Conservation (phyloP, 139 green algal species). For the Coccomyxa sp. region DNA sequence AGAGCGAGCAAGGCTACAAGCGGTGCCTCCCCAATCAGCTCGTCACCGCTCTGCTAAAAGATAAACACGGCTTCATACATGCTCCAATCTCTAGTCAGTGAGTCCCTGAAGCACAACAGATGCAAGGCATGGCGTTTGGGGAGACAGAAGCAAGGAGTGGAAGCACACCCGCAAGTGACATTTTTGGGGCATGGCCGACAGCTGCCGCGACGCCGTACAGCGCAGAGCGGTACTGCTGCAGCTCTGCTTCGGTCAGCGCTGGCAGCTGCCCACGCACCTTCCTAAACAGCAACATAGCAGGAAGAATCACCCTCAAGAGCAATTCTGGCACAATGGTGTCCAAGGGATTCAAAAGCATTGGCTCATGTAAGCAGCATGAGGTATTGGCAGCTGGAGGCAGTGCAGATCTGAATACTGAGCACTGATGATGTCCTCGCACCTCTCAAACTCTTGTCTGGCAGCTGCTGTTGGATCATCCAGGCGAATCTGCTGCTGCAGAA, state of each 20-base stretch:
- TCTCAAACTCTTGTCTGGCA: slow-evolving; percentile 1
- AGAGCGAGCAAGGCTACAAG: background rate
- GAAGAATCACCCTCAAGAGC: background rate
- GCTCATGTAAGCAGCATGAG: too few relatives aligned
- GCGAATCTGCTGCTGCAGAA: slow-evolving; percentile 27
- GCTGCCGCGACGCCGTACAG: slow-evolving; percentile 15
- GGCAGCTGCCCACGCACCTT: slow-evolving; percentile 25
- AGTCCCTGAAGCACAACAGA: background rate
- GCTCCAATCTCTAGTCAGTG: background rate
- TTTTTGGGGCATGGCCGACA: slow-evolving; percentile 37
- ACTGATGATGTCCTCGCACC: background rate
- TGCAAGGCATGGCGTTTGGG: background rate
- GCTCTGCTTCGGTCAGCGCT: slow-evolving; percentile 25
- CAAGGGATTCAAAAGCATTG: too few relatives aligned
- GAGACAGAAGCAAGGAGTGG: background rate
- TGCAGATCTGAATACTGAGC: too few relatives aligned
- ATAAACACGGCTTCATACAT: too few relatives aligned
- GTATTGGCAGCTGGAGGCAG: too few relatives aligned
- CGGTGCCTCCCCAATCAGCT: too few relatives aligned
- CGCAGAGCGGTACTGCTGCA: slow-evolving; percentile 20
- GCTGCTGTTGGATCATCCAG: slow-evolving; percentile 25
- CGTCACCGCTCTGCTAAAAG: background rate
- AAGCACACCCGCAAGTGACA: slow-evolving; percentile 6
- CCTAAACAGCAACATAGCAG: background rate
- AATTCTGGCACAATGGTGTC: too few relatives aligned